phyloP scores from a whole-genome alignment of 139 green algal genomes.

The Prasinococcaceae sp. region DNA sequence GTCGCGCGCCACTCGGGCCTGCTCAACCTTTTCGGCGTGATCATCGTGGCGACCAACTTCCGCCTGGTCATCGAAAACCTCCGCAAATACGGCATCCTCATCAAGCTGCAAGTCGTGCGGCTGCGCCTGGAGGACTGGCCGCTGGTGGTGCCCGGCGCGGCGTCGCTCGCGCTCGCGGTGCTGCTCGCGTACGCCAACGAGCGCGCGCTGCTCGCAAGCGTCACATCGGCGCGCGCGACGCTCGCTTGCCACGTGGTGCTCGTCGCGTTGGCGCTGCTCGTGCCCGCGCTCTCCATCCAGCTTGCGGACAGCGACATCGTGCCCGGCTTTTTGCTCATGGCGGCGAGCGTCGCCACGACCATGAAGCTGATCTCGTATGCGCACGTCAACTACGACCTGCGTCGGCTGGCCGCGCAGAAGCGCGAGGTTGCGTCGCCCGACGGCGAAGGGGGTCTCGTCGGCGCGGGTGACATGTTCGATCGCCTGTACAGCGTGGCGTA shows the following conservation, averaged over 20 bases:
- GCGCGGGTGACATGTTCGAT: too few species aligned
- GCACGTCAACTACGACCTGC: slow-evolving; percentile 14
- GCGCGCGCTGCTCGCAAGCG: background rate
- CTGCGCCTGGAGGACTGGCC: slow-evolving; percentile 10
- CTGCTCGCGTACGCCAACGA: background rate
- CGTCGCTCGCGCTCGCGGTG: background rate
- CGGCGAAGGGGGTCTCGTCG: too few species aligned
- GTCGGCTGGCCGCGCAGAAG: background rate
- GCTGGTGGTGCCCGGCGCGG: slow-evolving; percentile 14
- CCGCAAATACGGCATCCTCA: slow-evolving; percentile 28
- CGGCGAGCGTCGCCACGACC: slow-evolving; percentile 5
- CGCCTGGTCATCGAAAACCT: slow-evolving; percentile 32
- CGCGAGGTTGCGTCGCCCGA: too few species aligned
- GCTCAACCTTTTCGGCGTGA: slow-evolving; percentile 24
- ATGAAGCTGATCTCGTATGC: slow-evolving; percentile 34
- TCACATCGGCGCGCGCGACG: too few species aligned
- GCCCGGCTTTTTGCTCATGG: slow-evolving; percentile 18
- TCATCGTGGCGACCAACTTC: slow-evolving; percentile 25
- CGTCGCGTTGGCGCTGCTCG: background rate
- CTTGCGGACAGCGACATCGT: background rate
- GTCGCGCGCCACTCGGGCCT: slow-evolving; percentile 23
- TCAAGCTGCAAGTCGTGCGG: too few species aligned
- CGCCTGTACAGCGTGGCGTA: too few species aligned
- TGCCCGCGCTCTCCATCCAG: slow-evolving; percentile 8
- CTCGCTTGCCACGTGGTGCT: background rate